A percentile compares a stretch with the other conserved stretches of the same genome.
Conservation (phyloP, 306 rosid genomes). For the Potentilla sterilis region DNA sequence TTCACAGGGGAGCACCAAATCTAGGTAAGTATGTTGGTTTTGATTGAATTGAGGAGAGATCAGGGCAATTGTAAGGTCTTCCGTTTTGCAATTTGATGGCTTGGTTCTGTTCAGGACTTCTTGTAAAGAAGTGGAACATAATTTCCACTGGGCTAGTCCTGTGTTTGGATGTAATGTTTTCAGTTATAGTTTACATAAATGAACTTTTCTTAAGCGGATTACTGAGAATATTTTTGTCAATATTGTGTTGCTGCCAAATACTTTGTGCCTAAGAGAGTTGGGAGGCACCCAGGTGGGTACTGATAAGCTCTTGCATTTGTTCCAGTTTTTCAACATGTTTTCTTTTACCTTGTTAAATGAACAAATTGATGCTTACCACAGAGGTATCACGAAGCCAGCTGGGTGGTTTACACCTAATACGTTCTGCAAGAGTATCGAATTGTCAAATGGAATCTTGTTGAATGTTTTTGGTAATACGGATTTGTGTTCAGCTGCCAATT, state of each 20-base stretch:
- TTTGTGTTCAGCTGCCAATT: neutral
- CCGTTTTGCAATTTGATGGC: slow-evolving; percentile 21
- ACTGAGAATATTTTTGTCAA: neutral
- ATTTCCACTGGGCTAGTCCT: slow-evolving; percentile 7
- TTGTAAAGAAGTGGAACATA: slow-evolving; percentile 37
- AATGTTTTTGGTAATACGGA: neutral
- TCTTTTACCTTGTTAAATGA: neutral
- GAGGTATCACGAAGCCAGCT: neutral
- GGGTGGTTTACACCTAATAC: neutral
- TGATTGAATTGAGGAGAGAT: slow-evolving; percentile 29
- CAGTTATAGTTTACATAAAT: neutral
- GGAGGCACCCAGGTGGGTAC: neutral
- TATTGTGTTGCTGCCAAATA: neutral
- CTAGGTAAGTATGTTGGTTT: slow-evolving; percentile 55
- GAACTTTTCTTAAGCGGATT: neutral
- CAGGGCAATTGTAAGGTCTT: neutral
- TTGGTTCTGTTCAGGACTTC: slow-evolving; percentile 39
- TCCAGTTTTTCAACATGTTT: neutral
- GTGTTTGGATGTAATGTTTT: neutral
- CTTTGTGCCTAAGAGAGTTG: neutral
- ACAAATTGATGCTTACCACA: neutral
- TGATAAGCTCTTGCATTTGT: neutral
- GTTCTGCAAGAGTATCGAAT: neutral
- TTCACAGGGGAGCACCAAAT: slow-evolving; percentile 45
- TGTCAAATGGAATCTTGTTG: neutral